Conservation (phyloP, 2,329 filamentous ascomycete genomes). For the Diaporthe vaccinii region DNA sequence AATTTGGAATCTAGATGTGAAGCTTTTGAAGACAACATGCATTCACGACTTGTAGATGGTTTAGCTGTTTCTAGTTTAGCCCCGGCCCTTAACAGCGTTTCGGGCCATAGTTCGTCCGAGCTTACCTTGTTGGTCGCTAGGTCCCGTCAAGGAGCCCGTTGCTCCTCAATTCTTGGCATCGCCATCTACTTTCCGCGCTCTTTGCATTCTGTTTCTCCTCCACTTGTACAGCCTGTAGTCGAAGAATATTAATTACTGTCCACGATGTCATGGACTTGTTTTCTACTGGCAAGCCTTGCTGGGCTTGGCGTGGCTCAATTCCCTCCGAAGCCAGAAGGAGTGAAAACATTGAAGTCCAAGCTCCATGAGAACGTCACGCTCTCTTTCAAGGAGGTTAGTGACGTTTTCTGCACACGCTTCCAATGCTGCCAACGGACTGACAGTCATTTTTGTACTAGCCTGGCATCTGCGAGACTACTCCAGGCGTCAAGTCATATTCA, state of each 20-base stretch:
- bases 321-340: slow-evolving; percentile 53
- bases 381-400: slow-evolving; percentile 57
- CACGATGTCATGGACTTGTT: background rate
- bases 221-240: background rate
- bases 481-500: slow-evolving; percentile 37
- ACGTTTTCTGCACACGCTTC: background rate
- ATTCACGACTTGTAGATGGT: background rate
- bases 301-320: slow-evolving; percentile 49
- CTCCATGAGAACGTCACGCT: slow-evolving; percentile 56
- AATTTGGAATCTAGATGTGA: background rate
- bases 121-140: background rate
- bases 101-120: slow-evolving; percentile 10
- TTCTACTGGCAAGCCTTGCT: background rate
- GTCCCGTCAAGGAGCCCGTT: background rate
- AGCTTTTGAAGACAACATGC: background rate
- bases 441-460: slow-evolving; percentile 22
- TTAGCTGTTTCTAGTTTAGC: background rate
- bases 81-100: background rate
- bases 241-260: background rate
- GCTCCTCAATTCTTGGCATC: slow-evolving; percentile 8
- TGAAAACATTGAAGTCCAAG: slow-evolving; percentile 54
- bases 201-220: background rate
- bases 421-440: background rate
- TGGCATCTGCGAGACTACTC: slow-evolving; percentile 36
- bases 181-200: background rate